Conservation (phyloP, 2,329 filamentous ascomycete species). For the Microthyrium microscopicum region DNA sequence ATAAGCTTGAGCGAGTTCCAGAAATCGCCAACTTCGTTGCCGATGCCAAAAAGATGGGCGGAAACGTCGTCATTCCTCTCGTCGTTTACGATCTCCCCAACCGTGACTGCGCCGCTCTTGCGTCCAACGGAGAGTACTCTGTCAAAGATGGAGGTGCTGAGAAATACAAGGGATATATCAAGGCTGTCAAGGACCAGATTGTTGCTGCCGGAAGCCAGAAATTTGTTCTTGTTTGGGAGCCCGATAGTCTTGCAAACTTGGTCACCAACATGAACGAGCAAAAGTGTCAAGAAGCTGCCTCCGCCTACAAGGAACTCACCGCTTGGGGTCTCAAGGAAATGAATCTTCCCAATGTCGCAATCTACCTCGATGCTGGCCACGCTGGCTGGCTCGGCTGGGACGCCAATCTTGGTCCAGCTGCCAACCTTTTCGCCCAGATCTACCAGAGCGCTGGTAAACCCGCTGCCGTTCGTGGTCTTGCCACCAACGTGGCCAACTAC, state of each 20-base stretch:
- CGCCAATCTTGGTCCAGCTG: conserved; percentile 38
- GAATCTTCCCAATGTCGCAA: conserved; percentile 43
- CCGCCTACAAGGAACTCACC: conserved; percentile 38
- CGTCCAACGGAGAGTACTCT: conserved; percentile 45
- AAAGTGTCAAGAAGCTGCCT: conserved; percentile 37
- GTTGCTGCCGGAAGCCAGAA: conserved; percentile 35
- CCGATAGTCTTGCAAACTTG: conserved; percentile 44
- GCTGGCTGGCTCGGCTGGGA: conserved; percentile 49
- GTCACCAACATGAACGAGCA: conserved; percentile 40
- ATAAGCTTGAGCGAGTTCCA: conserved; percentile 32
- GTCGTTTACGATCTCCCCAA: conserved; percentile 49
- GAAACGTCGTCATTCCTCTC: conserved; percentile 32
- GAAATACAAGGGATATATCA: conserved; percentile 37
- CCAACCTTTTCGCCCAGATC: conserved; percentile 29
- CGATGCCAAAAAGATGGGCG: conserved; percentile 34
- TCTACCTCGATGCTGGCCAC: conserved; percentile 49
- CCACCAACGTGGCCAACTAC: conserved; percentile 43
- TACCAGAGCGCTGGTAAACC: conserved; percentile 32
- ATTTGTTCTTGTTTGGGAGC: conserved; percentile 36
- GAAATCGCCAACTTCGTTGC: conserved; percentile 29
- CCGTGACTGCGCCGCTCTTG: conserved; percentile 45
- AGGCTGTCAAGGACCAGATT: conserved; percentile 36
- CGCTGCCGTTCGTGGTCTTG: conserved; percentile 33
- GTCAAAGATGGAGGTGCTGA: conserved; percentile 35
- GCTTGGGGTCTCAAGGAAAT: conserved; percentile 39